Conservation (phyloP, 371 early-diverging fungal genomes). For the Nematocida parisii region DNA sequence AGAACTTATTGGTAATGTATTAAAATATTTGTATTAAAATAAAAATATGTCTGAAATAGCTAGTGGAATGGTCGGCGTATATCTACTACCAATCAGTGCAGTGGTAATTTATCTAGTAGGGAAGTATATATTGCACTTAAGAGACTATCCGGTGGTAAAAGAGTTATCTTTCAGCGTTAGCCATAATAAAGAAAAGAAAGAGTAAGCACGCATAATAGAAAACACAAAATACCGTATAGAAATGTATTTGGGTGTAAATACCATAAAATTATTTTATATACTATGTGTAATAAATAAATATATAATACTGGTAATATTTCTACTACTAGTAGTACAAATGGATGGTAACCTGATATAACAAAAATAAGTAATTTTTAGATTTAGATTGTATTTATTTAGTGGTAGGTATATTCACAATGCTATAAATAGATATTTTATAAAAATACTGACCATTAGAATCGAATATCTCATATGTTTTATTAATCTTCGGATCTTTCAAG, state of each 20-base stretch:
- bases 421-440: no score
- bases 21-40: conserved; percentile 2
- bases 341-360: no score
- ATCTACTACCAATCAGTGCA: neutral
- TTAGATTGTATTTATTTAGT: no score
- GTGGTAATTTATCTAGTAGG: conserved; percentile 2
- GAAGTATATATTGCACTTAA: conserved; percentile 18
- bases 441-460: no score
- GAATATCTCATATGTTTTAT: no score
- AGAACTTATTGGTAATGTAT: neutral
- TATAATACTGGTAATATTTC: neutral
- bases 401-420: no score
- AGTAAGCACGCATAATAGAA: neutral
- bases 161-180: neutral
- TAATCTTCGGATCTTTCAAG: no score
- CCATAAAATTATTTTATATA: neutral
- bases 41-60: neutral
- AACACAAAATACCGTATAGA: neutral
- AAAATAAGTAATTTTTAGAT: no score
- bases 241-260: neutral
- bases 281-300: neutral
- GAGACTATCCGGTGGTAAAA: neutral
- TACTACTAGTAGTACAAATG: no score
- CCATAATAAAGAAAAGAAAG: conserved; percentile 15
- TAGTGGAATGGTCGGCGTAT: neutral